Base-by-base conservation (phyloP, 2,329 filamentous ascomycete genomes). In the Akanthomyces lecanii region DNA sequence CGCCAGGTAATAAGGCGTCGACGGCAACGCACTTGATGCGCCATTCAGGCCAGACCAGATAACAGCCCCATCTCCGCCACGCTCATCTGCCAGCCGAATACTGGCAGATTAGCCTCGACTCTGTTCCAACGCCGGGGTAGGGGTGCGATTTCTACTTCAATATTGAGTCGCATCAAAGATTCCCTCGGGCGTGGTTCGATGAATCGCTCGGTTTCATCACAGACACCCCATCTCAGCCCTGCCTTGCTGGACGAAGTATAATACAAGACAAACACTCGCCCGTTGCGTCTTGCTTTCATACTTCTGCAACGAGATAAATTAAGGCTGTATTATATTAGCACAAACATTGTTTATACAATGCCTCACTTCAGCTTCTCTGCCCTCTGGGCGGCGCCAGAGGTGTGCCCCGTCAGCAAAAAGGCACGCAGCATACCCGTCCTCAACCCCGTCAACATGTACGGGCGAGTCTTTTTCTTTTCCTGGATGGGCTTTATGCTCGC, bases 391-490 rank as follows among this genome's bases (percentile, higher is more conserved):
- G 65, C 72, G 66, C 91, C 92, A 47, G 85, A 89, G 73, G 78
- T 96, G 77, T 96, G 96, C 74, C 91, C 92, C 11, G 84, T 92
- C 77, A 97, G 89, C 78, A 82, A 84, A 64, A 97, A 97, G 74
- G 92, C 92, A 61, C 86, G 84, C 65, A 90, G 90, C 0, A 85
- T 97, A 53, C 92, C 92, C 0, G 74, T 91, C 25, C 78, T 97
- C 65, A 96, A 96, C 73, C 85, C 89, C 0, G 72, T 93, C 69
- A 83, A 96, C 73, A 79, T 87, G 69, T 92, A 97, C 79, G 92
- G 92, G 44, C 84, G 92, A 7, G 92, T 95, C 0, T 96, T 96
- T 76, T 92, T 93, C 80, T 96, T 96, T 78, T 90, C 89, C 1
- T 95, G 90, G 87, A 82, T 92, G 54, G 90, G 90, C 2, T 95